Percentiles rank a stretch among this genome's conserved stretches.
These are phyloP conservation scores for Boletus rubropictus DNA, from an alignment of 768 basidiomycete genomes.

Conservation along the genomic window DNA sequence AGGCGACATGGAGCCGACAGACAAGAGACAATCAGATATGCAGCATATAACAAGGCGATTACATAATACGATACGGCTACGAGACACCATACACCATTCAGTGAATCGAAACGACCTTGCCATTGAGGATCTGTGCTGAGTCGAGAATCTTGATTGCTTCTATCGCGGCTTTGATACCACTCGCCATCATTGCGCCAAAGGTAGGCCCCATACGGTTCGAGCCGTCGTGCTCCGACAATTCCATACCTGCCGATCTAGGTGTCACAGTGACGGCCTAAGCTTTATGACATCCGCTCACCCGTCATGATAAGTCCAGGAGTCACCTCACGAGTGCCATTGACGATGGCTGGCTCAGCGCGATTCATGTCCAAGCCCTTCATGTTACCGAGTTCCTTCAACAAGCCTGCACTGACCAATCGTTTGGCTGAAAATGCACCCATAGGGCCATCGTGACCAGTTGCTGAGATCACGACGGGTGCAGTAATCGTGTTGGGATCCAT, in stretches of 20 bases:
- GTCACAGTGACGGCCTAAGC: not conserved
- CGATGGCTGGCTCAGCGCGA: constrained; percentile 76
- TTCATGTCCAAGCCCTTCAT: constrained; percentile 81
- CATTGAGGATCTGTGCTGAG: constrained; percentile 44
- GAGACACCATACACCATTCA: not conserved
- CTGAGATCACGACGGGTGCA: constrained; percentile 67
- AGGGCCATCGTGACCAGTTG: constrained; percentile 72
- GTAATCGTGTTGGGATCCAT: constrained; percentile 81
- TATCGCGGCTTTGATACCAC: constrained; percentile 66
- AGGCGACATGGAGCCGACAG: constrained; percentile 32
- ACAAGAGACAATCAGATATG: not conserved
- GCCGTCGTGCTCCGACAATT: constrained; percentile 76
- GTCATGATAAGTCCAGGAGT: constrained; percentile 70
- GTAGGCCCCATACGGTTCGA: constrained; percentile 75
- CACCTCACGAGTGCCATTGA: constrained; percentile 72
- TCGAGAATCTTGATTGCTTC: constrained; percentile 55
- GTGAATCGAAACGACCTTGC: constrained; percentile 44
- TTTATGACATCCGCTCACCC: constrained; percentile 36
- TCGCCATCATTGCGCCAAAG: constrained; percentile 76
- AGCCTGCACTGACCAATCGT: constrained; percentile 68
- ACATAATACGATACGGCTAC: constrained; percentile 2
- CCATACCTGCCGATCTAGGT: constrained; percentile 55
- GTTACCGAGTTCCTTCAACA: constrained; percentile 68
- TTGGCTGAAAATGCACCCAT: constrained; percentile 83
- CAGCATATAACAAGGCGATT: not conserved